These are phyloP conservation scores for Epichloe sp. DNA, from an alignment of 2,329 filamentous ascomycete genomes.

Conservation along the genomic window DNA sequence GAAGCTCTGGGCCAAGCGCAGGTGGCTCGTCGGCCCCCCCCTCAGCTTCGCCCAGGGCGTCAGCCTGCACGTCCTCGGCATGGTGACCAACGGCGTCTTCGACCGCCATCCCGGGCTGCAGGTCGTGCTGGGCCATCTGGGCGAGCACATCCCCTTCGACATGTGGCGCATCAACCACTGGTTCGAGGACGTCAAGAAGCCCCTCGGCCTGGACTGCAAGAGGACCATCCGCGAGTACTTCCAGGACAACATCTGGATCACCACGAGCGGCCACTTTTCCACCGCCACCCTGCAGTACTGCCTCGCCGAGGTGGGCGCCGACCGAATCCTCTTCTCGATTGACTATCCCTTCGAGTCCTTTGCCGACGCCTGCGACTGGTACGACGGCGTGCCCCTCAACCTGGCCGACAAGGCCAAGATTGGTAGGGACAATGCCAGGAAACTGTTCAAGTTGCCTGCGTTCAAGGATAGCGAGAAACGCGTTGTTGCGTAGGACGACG, in stretches of 20 bases:
- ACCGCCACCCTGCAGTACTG: slow-evolving; percentile 37
- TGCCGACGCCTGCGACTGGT: slow-evolving; percentile 28
- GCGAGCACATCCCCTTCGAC: slow-evolving; percentile 36
- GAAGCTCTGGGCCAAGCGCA: slow-evolving; percentile 43
- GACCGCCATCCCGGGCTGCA: slow-evolving; percentile 32
- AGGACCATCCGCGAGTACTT: slow-evolving; percentile 40
- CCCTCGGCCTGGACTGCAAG: slow-evolving; percentile 32
- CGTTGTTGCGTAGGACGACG: slow-evolving; percentile 1
- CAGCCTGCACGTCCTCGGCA: slow-evolving; percentile 40
- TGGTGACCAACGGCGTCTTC: slow-evolving; percentile 37
- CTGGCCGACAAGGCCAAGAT: slow-evolving; percentile 24
- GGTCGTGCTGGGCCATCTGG: slow-evolving; percentile 34
- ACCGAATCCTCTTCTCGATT: slow-evolving; percentile 38
- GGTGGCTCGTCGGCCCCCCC: slow-evolving; percentile 47
- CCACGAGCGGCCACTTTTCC: slow-evolving; percentile 43
- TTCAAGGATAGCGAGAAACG: slow-evolving; percentile 18
- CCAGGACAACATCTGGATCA: slow-evolving; percentile 41
- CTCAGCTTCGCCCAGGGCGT: slow-evolving; percentile 46
- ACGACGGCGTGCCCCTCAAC: slow-evolving; percentile 23
- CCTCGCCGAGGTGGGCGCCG: slow-evolving; percentile 33
- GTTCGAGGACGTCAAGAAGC: slow-evolving; percentile 43
- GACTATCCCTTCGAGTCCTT: slow-evolving; percentile 40
- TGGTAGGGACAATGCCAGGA: slow-evolving; percentile 30
- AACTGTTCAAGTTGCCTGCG: slow-evolving; percentile 23
- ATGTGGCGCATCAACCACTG: slow-evolving; percentile 39